A percentile compares a stretch with the other conserved stretches of the same genome.
phyloP scores from a whole-genome alignment of 2,329 filamentous ascomycete species.

The Juglanconis sp. region DNA sequence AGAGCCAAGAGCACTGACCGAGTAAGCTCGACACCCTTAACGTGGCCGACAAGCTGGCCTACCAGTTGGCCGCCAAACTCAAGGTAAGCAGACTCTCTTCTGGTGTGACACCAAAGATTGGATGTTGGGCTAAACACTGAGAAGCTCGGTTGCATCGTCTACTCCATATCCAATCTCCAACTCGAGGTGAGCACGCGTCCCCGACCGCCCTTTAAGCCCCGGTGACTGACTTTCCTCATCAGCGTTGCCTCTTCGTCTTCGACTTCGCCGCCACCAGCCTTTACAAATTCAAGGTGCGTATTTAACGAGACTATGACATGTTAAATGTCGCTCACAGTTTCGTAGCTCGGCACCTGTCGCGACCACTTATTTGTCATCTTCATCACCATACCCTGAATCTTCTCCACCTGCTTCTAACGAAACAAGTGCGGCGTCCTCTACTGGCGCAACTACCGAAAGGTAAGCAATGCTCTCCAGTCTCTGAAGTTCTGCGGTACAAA shows the following conservation, averaged over 20 bases:
- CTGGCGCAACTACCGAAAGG: conserved; percentile 2
- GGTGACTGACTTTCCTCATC: not conserved
- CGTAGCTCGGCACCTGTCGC: not conserved
- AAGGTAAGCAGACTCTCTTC: not conserved
- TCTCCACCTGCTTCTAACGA: not conserved
- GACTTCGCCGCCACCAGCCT: not conserved
- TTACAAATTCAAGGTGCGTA: conserved; percentile 13
- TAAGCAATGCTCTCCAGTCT: conserved; percentile 1
- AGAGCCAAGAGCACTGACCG: not conserved
- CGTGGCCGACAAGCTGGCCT: not conserved
- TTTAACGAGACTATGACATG: not conserved
- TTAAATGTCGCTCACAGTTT: not conserved
- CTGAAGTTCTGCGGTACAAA: conserved; percentile 15
- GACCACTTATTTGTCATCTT: not conserved
- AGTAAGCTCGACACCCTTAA: not conserved
- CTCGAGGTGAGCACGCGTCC: conserved; percentile 5
- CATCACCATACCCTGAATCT: not conserved
- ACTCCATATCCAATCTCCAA: not conserved
- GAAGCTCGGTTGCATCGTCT: conserved; percentile 6
- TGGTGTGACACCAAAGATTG: not conserved
- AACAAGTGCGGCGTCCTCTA: not conserved
- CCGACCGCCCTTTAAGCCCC: no score
- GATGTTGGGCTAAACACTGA: not conserved
- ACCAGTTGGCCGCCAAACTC: not conserved
- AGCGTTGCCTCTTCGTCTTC: not conserved